Evolutionary conservation across 768 basidiomycete genomes (phyloP).

Genomic region (Filobasidium floriforme): DNA sequence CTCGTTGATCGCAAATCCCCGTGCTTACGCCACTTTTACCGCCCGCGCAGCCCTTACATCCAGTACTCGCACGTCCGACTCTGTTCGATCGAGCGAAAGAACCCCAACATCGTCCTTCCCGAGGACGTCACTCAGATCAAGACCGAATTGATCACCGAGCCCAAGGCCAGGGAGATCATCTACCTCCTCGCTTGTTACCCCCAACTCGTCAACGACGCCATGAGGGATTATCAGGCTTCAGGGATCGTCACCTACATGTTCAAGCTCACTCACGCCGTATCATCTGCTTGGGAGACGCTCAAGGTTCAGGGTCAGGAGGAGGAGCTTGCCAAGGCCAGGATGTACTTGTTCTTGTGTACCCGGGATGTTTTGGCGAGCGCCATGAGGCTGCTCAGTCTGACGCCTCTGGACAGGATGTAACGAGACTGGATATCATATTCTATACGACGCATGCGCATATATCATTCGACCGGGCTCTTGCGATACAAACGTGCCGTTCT

Average conservation of each 20-base stretch:
- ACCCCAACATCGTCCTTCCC: slow-evolving; percentile 71
- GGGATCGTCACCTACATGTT: slow-evolving; percentile 87
- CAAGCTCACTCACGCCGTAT: slow-evolving; percentile 76
- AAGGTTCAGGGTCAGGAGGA: slow-evolving; percentile 70
- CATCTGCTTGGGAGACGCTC: slow-evolving; percentile 83
- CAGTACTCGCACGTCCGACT: slow-evolving; percentile 95
- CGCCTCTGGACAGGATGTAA: slow-evolving; percentile 88
- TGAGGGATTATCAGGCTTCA: slow-evolving; percentile 78
- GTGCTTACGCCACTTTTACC: background rate
- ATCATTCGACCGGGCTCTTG: background rate
- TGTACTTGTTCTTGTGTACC: slow-evolving; percentile 83
- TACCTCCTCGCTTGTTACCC: slow-evolving; percentile 86
- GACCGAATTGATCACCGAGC: slow-evolving; percentile 59
- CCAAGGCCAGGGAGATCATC: slow-evolving; percentile 74
- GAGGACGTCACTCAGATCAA: slow-evolving; percentile 53
- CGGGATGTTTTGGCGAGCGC: slow-evolving; percentile 80
- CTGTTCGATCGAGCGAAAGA: slow-evolving; percentile 82
- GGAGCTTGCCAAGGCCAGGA: slow-evolving; percentile 72
- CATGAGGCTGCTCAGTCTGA: slow-evolving; percentile 78
- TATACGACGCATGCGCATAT: slow-evolving; percentile 16
- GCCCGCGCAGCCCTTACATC: slow-evolving; percentile 59
- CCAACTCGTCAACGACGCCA: slow-evolving; percentile 76
- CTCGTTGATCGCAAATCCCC: background rate
- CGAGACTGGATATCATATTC: background rate
- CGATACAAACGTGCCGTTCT: background rate